Evolutionary conservation across 257 asterid species (phyloP).

Genomic region (Salvia miltiorrhiza): DNA sequence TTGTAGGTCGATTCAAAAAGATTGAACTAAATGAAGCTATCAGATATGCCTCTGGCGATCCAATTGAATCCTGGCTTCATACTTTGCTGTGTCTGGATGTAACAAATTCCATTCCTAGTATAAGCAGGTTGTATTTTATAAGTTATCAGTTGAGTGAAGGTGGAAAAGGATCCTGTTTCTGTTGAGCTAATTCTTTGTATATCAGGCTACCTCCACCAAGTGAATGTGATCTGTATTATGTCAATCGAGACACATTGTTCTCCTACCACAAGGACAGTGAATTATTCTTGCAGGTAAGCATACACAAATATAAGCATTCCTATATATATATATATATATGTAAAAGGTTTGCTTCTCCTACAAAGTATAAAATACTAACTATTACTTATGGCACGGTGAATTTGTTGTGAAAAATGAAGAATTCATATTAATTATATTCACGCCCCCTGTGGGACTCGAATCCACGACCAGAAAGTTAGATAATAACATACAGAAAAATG

Average conservation of each 20-base stretch:
- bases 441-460: no score
- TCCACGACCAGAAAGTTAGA: no score
- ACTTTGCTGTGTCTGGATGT: slow-evolving; percentile 85
- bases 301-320: not conserved
- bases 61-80: slow-evolving; percentile 87
- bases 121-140: slow-evolving; percentile 54
- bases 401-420: no score
- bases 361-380: no score
- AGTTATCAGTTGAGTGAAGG: slow-evolving; percentile 1
- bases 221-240: slow-evolving; percentile 91
- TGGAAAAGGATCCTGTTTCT: slow-evolving; percentile 4
- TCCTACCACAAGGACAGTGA: slow-evolving; percentile 88
- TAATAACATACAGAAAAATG: no score
- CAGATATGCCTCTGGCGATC: slow-evolving; percentile 96
- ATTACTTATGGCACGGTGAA: no score
- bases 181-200: slow-evolving; percentile 20
- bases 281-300: slow-evolving; percentile 73
- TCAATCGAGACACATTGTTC: slow-evolving; percentile 92
- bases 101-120: slow-evolving; percentile 58
- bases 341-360: no score
- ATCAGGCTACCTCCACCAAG: slow-evolving; percentile 68
- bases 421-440: no score
- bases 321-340: not conserved
- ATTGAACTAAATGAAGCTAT: slow-evolving; percentile 88
- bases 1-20: slow-evolving; percentile 86